Evolutionary conservation across 2,329 filamentous ascomycete species (phyloP), one percentile per base, ranked within the genome.

Genomic region (Xylaria sp.): DNA sequence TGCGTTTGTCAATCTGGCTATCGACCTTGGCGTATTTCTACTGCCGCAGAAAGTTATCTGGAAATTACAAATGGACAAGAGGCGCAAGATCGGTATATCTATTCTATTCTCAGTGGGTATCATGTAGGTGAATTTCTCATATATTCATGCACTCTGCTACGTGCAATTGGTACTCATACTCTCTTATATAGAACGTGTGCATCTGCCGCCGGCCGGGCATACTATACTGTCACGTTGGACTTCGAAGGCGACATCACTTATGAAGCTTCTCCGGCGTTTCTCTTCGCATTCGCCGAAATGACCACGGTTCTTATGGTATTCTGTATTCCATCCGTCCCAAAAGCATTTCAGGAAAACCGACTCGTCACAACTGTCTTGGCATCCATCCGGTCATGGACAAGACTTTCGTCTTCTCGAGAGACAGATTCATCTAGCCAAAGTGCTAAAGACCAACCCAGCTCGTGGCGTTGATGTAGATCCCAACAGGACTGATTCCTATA

Each of bases 61-160:
- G 76, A 84, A 83, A 60, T 82, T 85, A 72, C 81, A 84, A 60
- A 81, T 83, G 10, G 82, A 84, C 64, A 79, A 77, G 59, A 82
- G 82, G 37, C 66, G 69, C 23, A 74, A 69, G 42, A 60, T 75
- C 25, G 69, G 69, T 2, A 32, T 75, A 13, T 74, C 70, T 12
- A 32, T 73, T 1, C 59, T 75, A n/a, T 75, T 75, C 58, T 73
- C 69, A 12, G 50, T 73, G 1, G 73, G 74, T 1, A 29, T 75
- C 2, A 44, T 71, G 74, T 74, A 63, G 29, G 70, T 70, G 25
- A n/a, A 53, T 6, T 12, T 32, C 25, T 16, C 6, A 13, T 25
- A 18, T 4, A 32, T 53, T 32, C 5, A 53, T 32, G 16, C 2
- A 32, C 5, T 53, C 13, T 12, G 50, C 25, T 32, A 53, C 50